Percentiles rank a stretch among this genome's conserved stretches.
Conservation (phyloP, 345 rosid species). For the Jatropha curcas region DNA sequence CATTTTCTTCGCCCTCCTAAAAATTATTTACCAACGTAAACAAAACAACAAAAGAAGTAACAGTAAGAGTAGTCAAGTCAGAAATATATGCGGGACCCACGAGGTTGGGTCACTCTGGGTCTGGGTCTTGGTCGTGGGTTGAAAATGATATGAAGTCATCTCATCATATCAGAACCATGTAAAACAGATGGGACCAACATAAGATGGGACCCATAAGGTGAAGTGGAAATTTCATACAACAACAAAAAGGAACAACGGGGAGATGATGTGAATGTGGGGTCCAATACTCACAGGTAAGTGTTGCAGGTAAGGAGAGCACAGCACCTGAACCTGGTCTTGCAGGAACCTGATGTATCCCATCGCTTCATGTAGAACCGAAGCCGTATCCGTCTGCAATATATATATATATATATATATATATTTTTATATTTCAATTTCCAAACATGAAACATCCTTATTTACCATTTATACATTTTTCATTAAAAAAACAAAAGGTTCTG, state of each 20-base stretch:
- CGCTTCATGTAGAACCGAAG: constrained; percentile 93
- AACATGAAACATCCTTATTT: neutral
- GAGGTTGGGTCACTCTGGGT: too few species aligned
- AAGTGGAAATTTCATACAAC: neutral
- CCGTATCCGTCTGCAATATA: constrained; percentile 80
- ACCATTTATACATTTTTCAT: neutral
- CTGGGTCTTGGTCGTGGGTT: too few species aligned
- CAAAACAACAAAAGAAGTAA: neutral
- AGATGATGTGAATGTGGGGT: neutral
- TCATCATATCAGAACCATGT: neutral
- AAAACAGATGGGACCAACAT: neutral
- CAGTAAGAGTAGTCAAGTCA: too few species aligned
- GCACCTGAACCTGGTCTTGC: constrained; percentile 90
- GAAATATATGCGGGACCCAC: too few species aligned
- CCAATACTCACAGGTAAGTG: constrained; percentile 39
- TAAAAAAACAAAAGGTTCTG: neutral
- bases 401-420: too few species aligned
- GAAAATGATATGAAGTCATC: too few species aligned
- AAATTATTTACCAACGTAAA: neutral
- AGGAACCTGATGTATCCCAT: constrained; percentile 94
- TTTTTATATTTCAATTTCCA: constrained; percentile 18
- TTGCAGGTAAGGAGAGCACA: constrained; percentile 77
- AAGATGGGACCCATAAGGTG: neutral
- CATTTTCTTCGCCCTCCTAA: constrained; percentile 45
- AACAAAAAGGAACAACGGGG: neutral